Evolutionary conservation across 257 asterid genomes (phyloP).

Genomic region (Cynanchum wilfordii): DNA sequence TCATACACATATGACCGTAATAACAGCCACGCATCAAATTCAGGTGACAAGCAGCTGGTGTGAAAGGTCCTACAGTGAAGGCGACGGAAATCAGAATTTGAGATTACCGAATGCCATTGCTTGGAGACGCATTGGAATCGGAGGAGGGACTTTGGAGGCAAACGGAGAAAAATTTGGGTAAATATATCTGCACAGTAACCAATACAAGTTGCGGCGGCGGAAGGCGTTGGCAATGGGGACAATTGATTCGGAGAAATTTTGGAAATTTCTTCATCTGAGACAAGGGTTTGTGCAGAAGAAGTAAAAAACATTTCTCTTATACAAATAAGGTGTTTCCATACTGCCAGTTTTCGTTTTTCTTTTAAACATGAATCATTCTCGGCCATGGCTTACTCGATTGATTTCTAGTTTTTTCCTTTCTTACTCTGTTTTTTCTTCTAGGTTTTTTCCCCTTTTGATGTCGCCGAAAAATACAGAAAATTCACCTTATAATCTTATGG

Average conservation of each 20-base stretch:
- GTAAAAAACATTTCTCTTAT: background rate
- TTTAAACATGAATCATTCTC: background rate
- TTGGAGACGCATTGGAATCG: slow-evolving; percentile 9
- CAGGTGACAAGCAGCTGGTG: background rate
- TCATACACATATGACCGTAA: no score
- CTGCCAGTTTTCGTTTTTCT: background rate
- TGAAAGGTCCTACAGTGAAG: slow-evolving; percentile 1
- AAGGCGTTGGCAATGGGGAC: no score
- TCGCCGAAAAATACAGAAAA: no score
- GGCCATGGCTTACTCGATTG: background rate
- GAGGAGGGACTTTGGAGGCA: slow-evolving; percentile 4
- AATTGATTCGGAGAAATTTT: background rate
- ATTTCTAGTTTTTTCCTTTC: background rate
- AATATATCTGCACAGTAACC: background rate
- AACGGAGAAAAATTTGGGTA: background rate
- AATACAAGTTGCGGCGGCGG: background rate
- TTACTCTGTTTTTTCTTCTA: no score
- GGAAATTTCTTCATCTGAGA: background rate
- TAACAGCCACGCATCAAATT: no score
- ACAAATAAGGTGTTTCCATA: background rate
- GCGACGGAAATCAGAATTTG: background rate
- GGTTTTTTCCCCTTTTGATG: no score
- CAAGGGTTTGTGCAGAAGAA: background rate
- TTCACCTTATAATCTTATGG: no score
- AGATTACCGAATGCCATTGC: background rate